Evolutionary conservation across 805 yeast species (phyloP).

Genomic region (Cyberlindnera amylophila): DNA sequence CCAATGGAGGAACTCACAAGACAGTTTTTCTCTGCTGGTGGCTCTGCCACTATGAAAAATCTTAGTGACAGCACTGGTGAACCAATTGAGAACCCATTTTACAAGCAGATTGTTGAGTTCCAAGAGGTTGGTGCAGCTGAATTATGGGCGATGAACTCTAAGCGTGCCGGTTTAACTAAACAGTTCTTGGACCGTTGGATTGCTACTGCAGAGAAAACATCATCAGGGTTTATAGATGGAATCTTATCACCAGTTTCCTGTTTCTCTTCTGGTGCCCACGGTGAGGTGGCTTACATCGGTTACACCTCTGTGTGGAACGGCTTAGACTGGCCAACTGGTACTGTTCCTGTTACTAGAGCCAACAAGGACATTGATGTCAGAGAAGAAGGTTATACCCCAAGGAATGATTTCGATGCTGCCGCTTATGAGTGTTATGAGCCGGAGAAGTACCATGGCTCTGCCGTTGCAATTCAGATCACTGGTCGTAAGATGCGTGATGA

Average conservation of each 20-base stretch:
- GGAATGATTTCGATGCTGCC: constrained; percentile 39
- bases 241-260: constrained; percentile 36
- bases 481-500: constrained; percentile 59
- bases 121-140: constrained; percentile 44
- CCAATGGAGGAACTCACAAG: constrained; percentile 31
- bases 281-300: constrained; percentile 16
- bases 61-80: constrained; percentile 38
- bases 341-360: constrained; percentile 54
- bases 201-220: constrained; percentile 30
- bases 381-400: constrained; percentile 30
- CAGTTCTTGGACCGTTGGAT: constrained; percentile 40
- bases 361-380: constrained; percentile 37
- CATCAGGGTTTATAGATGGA: constrained; percentile 42
- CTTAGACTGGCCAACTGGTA: constrained; percentile 53
- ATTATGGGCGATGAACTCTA: constrained; percentile 39
- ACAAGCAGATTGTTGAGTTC: constrained; percentile 45
- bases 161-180: constrained; percentile 35
- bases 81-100: constrained; percentile 39
- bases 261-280: constrained; percentile 32
- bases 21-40: constrained; percentile 33
- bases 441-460: constrained; percentile 50
- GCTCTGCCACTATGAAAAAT: constrained; percentile 33
- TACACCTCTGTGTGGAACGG: constrained; percentile 55
- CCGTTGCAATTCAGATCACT: constrained; percentile 61
- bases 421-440: constrained; percentile 46